Base-by-base conservation (phyloP, 2,329 filamentous ascomycete genomes). In the Diaporthe ampelina region DNA sequence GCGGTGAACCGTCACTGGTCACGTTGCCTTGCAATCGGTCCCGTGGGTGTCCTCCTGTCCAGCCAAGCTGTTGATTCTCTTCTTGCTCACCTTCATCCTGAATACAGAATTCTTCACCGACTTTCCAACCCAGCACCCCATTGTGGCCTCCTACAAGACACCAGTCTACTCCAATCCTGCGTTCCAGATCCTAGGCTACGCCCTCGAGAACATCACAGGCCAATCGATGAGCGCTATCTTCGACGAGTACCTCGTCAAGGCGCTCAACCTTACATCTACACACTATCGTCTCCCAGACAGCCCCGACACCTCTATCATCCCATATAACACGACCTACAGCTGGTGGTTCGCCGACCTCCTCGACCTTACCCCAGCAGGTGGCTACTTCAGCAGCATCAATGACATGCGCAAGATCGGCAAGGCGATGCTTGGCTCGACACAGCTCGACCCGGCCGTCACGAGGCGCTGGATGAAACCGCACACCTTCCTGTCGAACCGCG, bases 401-500 rank as follows among this genome's bases (percentile, higher is more conserved):
- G 86, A 88, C 78, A 79, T 88, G 70, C 81, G 83, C 0, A 76
- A 78, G 8, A 78, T 87, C n/a, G 85, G 85, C n/a, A 83, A 83
- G 2, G 82, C 83, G 29, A 86, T 88, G 75, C 80, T 87, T 26
- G 78, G 78, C 13, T 83, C 81, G 24, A 81, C 80, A 0, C 78
- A 87, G 1, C 77, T 87, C 0, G 74, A 81, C 0, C 77, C 80
- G 0, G 75, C 79, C 3, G 76, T 80, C 19, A 87, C 86, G 0
- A 81, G 83, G n/a, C 80, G 84, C 45, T 87, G 86, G 86, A 79
- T 88, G 26, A 85, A 85, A 68, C 86, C 86, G 0, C 76, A 77
- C 0, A 77, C 81, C 4, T 79, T 84, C 32, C 84, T 83, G 0
- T 81, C 85, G 6, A 83, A 84, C 43, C 76, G 84, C 0, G 74